Percentiles rank a stretch among this genome's conserved stretches.
phyloP scores from a whole-genome alignment of 805 yeast species.

The Saccharomyces cerevisiae region DNA sequence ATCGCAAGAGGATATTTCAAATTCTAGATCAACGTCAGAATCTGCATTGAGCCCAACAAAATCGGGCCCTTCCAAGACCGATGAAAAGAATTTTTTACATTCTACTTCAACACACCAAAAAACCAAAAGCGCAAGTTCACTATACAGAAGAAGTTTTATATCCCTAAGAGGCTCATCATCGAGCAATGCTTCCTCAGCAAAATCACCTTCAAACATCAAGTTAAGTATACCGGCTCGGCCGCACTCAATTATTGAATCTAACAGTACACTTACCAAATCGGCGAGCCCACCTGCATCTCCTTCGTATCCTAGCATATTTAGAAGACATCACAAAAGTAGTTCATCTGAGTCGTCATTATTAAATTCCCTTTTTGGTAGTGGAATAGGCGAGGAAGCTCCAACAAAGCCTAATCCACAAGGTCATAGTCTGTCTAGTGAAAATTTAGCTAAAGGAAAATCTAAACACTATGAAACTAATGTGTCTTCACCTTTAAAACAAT shows the following conservation, averaged over 20 bases:
- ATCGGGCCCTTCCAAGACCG: conserved; percentile 5
- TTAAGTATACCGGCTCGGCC: conserved; percentile 25
- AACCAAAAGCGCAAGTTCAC: conserved; percentile 26
- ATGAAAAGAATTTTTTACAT: conserved; percentile 23
- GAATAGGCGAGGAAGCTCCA: conserved; percentile 3
- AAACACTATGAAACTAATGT: conserved; percentile 6
- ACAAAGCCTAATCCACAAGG: conserved; percentile 2
- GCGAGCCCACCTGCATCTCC: conserved; percentile 26
- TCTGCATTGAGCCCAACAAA: conserved; percentile 16
- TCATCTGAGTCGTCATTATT: conserved; percentile 48
- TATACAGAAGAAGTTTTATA: conserved; percentile 31
- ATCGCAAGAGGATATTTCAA: conserved; percentile 9
- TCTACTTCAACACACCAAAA: conserved; percentile 19
- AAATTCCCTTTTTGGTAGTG: conserved; percentile 32
- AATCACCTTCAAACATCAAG: conserved; percentile 16
- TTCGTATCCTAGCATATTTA: conserved; percentile 40
- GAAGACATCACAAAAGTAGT: conserved; percentile 56
- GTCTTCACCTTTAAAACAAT: conserved; percentile 11
- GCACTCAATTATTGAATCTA: conserved; percentile 15
- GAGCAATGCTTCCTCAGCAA: conserved; percentile 5
- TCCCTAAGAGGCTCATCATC: conserved; percentile 25
- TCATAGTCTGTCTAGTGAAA: conserved; percentile 12
- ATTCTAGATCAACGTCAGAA: conserved; percentile 26
- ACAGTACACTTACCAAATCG: conserved; percentile 10
- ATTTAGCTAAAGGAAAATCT: conserved; percentile 8